Conservation (phyloP, 495 filamentous ascomycete species). For the Daldinia concentrica region DNA sequence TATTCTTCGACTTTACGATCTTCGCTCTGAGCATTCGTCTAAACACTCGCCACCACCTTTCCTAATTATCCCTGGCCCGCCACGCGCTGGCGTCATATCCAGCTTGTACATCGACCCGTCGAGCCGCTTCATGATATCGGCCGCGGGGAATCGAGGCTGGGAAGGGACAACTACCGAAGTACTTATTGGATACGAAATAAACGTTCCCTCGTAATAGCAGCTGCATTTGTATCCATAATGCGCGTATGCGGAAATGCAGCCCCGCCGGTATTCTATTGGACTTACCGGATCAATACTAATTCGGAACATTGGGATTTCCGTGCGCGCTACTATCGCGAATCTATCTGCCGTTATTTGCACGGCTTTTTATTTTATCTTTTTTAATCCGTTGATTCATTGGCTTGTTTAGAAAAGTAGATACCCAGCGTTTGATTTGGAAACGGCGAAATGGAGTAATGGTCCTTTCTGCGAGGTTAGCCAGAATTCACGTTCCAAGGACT, state of each 20-base stretch:
- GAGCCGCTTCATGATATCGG: slow-evolving; percentile 88
- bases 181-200: slow-evolving; percentile 91
- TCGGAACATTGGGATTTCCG: background rate
- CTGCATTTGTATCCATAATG: background rate
- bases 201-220: slow-evolving; percentile 28
- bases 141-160: slow-evolving; percentile 93
- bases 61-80: slow-evolving; percentile 92
- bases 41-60: slow-evolving; percentile 89
- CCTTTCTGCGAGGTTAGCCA: background rate
- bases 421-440: slow-evolving; percentile 27
- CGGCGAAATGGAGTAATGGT: slow-evolving; percentile 14
- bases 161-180: slow-evolving; percentile 93
- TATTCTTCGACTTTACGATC: slow-evolving; percentile 90
- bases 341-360: too few species aligned
- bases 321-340: background rate
- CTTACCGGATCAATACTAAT: background rate
- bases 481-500: background rate
- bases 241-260: background rate
- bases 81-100: slow-evolving; percentile 85
- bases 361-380: background rate
- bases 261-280: background rate
- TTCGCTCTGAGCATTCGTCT: slow-evolving; percentile 70
- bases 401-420: slow-evolving; percentile 19
- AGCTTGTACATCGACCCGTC: slow-evolving; percentile 85
- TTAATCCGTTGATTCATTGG: background rate